Conservation (phyloP, 129 eudicot genomes). For the Flaveria robusta region DNA sequence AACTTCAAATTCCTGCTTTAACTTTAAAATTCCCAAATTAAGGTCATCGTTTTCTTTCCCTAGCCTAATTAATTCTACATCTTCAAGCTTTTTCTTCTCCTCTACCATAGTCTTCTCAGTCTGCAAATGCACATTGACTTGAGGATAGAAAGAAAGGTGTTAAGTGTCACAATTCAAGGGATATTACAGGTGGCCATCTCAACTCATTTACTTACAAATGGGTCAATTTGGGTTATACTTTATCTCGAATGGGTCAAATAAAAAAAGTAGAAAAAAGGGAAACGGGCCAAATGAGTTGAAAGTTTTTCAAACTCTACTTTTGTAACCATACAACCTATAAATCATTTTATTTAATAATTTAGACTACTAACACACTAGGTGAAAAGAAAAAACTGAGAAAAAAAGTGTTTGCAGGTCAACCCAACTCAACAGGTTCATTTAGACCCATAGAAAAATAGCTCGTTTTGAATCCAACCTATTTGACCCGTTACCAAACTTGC, state of each 20-base stretch:
- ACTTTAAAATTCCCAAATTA: slow-evolving; percentile 41
- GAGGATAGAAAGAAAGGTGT: not conserved
- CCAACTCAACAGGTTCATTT: not conserved
- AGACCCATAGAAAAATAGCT: not conserved
- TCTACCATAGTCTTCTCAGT: slow-evolving; percentile 59
- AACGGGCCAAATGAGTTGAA: not conserved
- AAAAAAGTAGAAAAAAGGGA: not conserved
- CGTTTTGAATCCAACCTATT: not conserved
- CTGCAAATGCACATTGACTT: slow-evolving; percentile 31
- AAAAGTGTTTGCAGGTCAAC: not conserved
- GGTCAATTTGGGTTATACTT: slow-evolving; percentile 7
- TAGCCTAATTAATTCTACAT: slow-evolving; percentile 49
- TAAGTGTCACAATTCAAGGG: not conserved
- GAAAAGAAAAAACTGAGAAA: not conserved
- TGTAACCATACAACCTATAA: not conserved
- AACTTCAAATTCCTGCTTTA: slow-evolving; percentile 50
- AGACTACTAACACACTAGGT: not conserved
- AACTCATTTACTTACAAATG: slow-evolving; percentile 1
- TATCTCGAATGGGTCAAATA: not conserved
- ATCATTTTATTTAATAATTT: not conserved
- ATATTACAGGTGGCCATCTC: not conserved
- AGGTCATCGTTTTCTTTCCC: slow-evolving; percentile 51
- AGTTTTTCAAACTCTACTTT: not conserved
- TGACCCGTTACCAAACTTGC: slow-evolving; percentile 10
- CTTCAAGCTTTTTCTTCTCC: slow-evolving; percentile 66